phyloP scores from a whole-genome alignment of 495 filamentous ascomycete species.

The Hyaloscypha variabilis region DNA sequence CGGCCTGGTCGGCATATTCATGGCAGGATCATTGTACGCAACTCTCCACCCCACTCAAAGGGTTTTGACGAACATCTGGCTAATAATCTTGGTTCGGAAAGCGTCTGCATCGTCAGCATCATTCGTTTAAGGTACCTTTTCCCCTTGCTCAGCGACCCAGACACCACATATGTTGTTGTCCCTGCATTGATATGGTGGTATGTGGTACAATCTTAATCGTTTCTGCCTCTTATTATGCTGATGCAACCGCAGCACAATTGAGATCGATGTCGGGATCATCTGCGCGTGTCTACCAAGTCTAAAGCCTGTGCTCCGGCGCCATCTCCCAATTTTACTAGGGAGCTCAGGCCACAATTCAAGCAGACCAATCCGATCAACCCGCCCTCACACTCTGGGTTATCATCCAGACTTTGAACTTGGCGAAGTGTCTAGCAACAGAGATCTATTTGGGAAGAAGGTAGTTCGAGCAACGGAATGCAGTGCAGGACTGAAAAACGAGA shows the following conservation, averaged over 20 bases:
- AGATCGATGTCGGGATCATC: neutral
- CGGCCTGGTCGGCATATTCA: neutral
- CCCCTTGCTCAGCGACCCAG: neutral
- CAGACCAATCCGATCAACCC: no score
- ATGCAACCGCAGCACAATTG: neutral
- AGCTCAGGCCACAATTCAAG: no score
- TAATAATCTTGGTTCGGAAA: neutral
- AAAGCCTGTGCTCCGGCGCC: neutral
- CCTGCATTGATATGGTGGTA: neutral
- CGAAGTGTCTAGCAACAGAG: no score
- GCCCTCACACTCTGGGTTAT: no score
- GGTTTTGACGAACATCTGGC: neutral
- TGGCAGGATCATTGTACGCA: neutral
- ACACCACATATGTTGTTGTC: neutral
- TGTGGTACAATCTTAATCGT: neutral
- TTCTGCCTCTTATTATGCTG: neutral
- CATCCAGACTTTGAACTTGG: no score
- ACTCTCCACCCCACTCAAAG: neutral
- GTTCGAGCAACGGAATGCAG: no score
- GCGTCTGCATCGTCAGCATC: neutral
- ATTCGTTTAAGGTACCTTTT: neutral
- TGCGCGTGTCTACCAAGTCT: neutral
- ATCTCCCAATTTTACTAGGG: neutral
- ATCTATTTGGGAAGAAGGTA: no score
- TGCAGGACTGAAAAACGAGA: no score